These are phyloP conservation scores for Paramecium pentaurelia DNA, from an alignment of 73 alveolate genomes.

Conservation along the genomic window DNA sequence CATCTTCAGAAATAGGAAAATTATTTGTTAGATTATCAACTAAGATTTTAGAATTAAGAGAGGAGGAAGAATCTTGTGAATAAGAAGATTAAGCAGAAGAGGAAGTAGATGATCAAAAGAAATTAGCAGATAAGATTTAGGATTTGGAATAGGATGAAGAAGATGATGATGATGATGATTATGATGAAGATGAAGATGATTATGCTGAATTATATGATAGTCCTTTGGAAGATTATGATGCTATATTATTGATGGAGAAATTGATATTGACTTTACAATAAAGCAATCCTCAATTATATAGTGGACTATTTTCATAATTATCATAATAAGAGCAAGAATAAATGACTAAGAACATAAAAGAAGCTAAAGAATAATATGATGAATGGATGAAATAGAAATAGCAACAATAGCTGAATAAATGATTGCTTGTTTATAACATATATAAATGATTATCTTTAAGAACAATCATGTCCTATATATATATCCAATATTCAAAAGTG, in stretches of 20 bases:
- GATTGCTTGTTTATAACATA: background rate
- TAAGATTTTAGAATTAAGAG: constrained; percentile 63
- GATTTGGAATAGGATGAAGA: constrained; percentile 53
- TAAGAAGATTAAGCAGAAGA: constrained; percentile 67
- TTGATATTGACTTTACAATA: background rate
- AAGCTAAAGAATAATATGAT: constrained; percentile 29
- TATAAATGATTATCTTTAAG: background rate
- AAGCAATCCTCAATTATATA: background rate
- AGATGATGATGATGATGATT: constrained; percentile 53
- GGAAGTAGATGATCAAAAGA: constrained; percentile 50
- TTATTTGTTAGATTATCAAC: constrained; percentile 53
- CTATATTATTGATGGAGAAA: constrained; percentile 15
- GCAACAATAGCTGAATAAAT: background rate
- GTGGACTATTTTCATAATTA: background rate
- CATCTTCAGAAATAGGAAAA: constrained; percentile 58
- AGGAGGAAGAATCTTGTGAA: constrained; percentile 57
- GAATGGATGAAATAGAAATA: constrained; percentile 31
- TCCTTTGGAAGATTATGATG: constrained; percentile 61
- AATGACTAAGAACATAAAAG: background rate
- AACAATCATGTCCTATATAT: background rate
- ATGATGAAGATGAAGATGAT: constrained; percentile 44
- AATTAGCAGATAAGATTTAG: background rate
- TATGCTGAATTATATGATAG: constrained; percentile 67
- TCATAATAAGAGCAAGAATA: background rate
- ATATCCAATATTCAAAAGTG: background rate